These are phyloP conservation scores for Fomitopsis serialis DNA, from an alignment of 768 basidiomycete species.

Conservation along the genomic window DNA sequence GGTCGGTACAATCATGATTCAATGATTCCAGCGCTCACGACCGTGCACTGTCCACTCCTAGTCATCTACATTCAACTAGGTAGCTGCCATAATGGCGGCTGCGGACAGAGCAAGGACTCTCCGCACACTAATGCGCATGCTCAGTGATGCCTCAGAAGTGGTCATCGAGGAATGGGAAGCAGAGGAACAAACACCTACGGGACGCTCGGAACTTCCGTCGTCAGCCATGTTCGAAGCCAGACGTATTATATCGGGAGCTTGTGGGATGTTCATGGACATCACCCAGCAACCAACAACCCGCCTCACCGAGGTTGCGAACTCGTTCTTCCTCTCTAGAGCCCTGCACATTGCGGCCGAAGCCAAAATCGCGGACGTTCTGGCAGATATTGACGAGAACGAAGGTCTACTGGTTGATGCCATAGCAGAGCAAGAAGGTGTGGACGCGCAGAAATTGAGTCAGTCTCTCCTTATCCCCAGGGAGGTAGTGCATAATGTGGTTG, in stretches of 20 bases:
- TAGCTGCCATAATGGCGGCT: no score
- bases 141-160: conserved; percentile 2
- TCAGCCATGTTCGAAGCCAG: background rate
- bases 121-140: background rate
- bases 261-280: background rate
- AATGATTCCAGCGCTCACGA: no score
- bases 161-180: conserved; percentile 5
- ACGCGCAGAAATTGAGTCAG: background rate
- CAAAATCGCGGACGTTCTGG: conserved; percentile 3
- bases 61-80: no score
- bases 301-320: background rate
- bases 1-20: no score
- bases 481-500: no score
- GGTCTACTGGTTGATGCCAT: background rate
- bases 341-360: conserved; percentile 5
- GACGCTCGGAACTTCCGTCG: background rate
- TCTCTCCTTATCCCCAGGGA: background rate
- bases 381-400: background rate
- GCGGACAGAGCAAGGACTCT: background rate
- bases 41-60: no score
- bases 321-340: background rate
- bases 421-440: background rate
- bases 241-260: background rate
- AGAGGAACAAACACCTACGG: background rate
- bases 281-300: conserved; percentile 1